These are phyloP conservation scores for Apiospora koreana DNA, from an alignment of 2,329 filamentous ascomycete species.

Conservation along the genomic window DNA sequence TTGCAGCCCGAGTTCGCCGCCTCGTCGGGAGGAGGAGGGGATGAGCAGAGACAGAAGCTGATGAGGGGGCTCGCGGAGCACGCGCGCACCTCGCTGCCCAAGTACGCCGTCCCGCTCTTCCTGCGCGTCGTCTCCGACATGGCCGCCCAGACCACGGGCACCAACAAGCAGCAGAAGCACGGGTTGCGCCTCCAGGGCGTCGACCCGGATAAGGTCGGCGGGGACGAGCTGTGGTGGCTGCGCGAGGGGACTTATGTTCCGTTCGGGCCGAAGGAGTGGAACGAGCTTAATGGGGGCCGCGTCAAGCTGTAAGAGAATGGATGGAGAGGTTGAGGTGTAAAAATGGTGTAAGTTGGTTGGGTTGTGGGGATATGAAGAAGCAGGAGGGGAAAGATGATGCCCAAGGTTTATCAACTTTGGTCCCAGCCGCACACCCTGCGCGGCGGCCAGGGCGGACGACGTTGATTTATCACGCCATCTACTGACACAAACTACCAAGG, in stretches of 20 bases:
- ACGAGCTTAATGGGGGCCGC: conserved; percentile 62
- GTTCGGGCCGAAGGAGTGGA: conserved; percentile 71
- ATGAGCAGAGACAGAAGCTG: conserved; percentile 28
- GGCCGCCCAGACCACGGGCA: conserved; percentile 70
- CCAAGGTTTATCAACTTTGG: neutral
- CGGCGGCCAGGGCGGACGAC: neutral
- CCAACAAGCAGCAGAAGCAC: conserved; percentile 87
- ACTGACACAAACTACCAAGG: neutral
- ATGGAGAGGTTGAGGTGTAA: no score
- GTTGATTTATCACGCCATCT: neutral
- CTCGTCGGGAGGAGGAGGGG: no score
- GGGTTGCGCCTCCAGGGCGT: conserved; percentile 72
- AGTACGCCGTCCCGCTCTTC: conserved; percentile 78
- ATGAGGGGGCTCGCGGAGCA: conserved; percentile 65
- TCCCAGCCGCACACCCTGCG: neutral
- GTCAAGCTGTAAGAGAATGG: conserved; percentile 62
- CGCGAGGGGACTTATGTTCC: conserved; percentile 64
- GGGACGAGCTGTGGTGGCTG: conserved; percentile 64
- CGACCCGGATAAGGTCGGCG: conserved; percentile 56
- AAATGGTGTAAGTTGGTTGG: neutral
- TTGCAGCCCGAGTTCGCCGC: conserved; percentile 40
- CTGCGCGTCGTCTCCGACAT: conserved; percentile 63
- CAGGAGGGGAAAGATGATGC: no score
- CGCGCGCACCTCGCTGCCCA: conserved; percentile 60
- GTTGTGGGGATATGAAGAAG: neutral